phyloP scores from a whole-genome alignment of 352 stramenopile genomes.

The Blastocystis sp. region DNA sequence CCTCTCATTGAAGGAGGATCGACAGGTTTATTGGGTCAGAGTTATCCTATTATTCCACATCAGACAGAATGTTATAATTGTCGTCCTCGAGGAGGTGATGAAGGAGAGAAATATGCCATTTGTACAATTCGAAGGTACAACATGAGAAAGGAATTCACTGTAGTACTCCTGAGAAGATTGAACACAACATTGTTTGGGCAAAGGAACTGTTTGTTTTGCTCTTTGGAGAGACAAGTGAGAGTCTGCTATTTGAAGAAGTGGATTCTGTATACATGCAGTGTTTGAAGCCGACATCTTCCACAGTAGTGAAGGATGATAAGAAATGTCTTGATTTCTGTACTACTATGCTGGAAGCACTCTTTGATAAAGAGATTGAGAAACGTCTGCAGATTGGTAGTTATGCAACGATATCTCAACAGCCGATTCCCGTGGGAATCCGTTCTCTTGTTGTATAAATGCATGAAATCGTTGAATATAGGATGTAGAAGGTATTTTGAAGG shows the following conservation, averaged over 20 bases:
- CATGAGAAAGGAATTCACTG: background rate
- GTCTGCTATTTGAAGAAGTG: slow-evolving; percentile 89
- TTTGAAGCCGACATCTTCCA: background rate
- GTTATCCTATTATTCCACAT: slow-evolving; percentile 64
- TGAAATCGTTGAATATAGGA: background rate
- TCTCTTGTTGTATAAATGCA: background rate
- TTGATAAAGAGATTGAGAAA: slow-evolving; percentile 68
- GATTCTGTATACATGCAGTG: slow-evolving; percentile 76
- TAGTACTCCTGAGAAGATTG: slow-evolving; percentile 92
- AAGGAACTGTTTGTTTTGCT: slow-evolving; percentile 81
- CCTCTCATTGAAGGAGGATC: slow-evolving; percentile 92
- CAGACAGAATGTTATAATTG: slow-evolving; percentile 98
- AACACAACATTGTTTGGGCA: slow-evolving; percentile 99
- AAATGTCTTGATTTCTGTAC: slow-evolving; percentile 69
- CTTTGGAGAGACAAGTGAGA: slow-evolving; percentile 75
- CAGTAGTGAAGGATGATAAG: slow-evolving; percentile 45
- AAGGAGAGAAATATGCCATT: slow-evolving; percentile 95
- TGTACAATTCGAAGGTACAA: slow-evolving; percentile 87
- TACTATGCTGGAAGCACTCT: slow-evolving; percentile 70
- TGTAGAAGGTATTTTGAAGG: background rate
- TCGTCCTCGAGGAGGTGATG: slow-evolving; percentile 78
- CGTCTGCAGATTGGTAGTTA: slow-evolving; percentile 36
- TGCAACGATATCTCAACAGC: background rate
- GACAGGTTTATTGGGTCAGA: slow-evolving; percentile 91
- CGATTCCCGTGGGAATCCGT: background rate